Base-by-base conservation (phyloP, 139 green algal genomes). In the Volvox reticuliferus region DNA sequence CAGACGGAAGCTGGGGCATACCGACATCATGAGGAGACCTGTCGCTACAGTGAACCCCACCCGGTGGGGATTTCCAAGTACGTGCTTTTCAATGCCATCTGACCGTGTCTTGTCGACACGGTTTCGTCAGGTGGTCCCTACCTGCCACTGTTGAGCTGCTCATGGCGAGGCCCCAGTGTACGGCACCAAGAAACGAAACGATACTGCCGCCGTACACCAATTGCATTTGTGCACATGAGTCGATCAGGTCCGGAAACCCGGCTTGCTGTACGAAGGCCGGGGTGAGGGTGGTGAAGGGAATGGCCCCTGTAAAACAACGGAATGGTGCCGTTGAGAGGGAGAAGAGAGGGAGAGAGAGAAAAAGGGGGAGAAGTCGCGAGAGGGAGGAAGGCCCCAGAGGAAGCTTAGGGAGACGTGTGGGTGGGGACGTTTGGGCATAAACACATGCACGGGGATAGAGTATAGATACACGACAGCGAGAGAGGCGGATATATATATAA, bases 121-220 rank as follows among this genome's bases (percentile, higher is more conserved):
- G 44, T 55, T 14, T 9, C 44, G 5, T 5, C 44, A 14, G 44
- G 44, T 14, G 9, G 44, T 55, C 5, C 44, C 44, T 35, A 87
- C 81, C 82, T 55, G 65, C 82, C 22, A 94, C 30, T 9, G 88
- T 92, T 5, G 68, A 24, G 86, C 91, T 95, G 18, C 75, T 90
- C 95, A 98, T 97, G 37, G 97, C 97, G 12, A 98, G 50, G n/a
- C 96, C 97, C 97, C 97, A 99, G 89, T 99, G 97, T 26, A 98
- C 95, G 6, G 95, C 97, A 24, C 97, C 97, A n/a, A 99, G 89
- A 86, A 99, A 99, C 20, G 95, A 96, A 3, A 97, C 93, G 50
- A 99, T 99, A 22, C 88, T 93, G 5, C 95, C 97, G 14, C 96
- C 97, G 65, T 99, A 99, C 12, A 91, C 92, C 0, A 97, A 87